A percentile compares a stretch with the other conserved stretches of the same genome.
phyloP scores from a whole-genome alignment of 352 stramenopile genomes.

The Phytophthora sp. region DNA sequence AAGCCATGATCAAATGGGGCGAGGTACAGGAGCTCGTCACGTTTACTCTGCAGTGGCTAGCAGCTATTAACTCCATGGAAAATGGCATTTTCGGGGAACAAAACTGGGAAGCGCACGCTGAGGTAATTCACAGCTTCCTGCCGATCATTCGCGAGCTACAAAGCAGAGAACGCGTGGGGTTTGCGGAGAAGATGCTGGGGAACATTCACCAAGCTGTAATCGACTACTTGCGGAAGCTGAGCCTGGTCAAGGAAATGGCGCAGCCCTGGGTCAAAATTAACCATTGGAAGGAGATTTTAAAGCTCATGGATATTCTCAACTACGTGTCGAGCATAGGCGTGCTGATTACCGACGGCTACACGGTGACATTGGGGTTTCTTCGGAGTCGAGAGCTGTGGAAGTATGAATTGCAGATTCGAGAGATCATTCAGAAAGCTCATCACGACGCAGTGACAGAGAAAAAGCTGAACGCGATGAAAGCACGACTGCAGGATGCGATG shows the following conservation, averaged over 20 bases:
- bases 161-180: slow-evolving; percentile 30
- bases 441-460: slow-evolving; percentile 64
- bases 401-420: slow-evolving; percentile 59
- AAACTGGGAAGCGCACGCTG: slow-evolving; percentile 52
- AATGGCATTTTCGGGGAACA: slow-evolving; percentile 73
- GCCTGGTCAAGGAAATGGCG: slow-evolving; percentile 57
- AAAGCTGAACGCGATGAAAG: slow-evolving; percentile 68
- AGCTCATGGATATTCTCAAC: slow-evolving; percentile 52
- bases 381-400: slow-evolving; percentile 55
- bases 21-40: slow-evolving; percentile 65
- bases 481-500: slow-evolving; percentile 39
- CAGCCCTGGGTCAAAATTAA: slow-evolving; percentile 57
- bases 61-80: slow-evolving; percentile 56
- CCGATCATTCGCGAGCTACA: slow-evolving; percentile 43
- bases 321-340: slow-evolving; percentile 57
- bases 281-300: slow-evolving; percentile 70
- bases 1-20: slow-evolving; percentile 53
- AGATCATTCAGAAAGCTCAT: slow-evolving; percentile 60
- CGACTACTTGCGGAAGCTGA: slow-evolving; percentile 54
- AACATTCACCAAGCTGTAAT: slow-evolving; percentile 41
- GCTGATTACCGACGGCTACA: slow-evolving; percentile 57
- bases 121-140: slow-evolving; percentile 47
- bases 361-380: slow-evolving; percentile 59
- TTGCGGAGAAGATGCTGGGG: slow-evolving; percentile 50
- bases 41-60: slow-evolving; percentile 57